Evolutionary conservation across 164 flowering plant genomes (phyloP), one percentile per base, ranked within the genome.

Genomic region (Warburgia ugandensis): DNA sequence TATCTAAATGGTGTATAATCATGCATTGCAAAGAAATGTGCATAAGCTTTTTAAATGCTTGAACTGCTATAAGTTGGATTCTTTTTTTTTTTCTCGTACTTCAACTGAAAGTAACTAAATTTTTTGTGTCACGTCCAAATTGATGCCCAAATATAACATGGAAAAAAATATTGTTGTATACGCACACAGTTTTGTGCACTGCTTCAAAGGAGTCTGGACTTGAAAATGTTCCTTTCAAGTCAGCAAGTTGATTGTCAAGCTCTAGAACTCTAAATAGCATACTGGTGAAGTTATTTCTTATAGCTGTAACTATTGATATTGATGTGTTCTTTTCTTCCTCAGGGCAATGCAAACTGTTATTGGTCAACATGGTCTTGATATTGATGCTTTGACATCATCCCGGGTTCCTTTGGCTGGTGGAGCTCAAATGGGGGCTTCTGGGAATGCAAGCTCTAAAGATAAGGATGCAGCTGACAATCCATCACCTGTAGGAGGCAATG

Each of bases 331-430:
- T 65, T 22, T 63, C 22, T 47, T 27, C 55, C 29, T 7, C 51
- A 94, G 99, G 94, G 99, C 99, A 23, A 86, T 94, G 99, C 96
- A 94, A 65, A 94, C 99, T 59, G 99, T 94, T 29, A 76, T 94
- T 36, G 76, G 58, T 66, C 90, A 83, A 59, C 77, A 94, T 59
- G 84, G 85, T 63, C 76, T 94, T 66, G 99, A 94, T 73, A 81
- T 94, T 50, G 96, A 89, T 54, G 79, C 77, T 55, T 67, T 94
- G 65, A 94, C 61, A 70, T 62, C 90, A 43, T 71, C 94, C 16
- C 87, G 92, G 17, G 64, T 76, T 65, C 88, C 95, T 48, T n/a
- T 64, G 59, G 51, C 78, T 23, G 63, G 83, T 63, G 84, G 80
- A 36, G 37, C 74, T 55, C 96, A 76, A 57, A 41, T 63, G 8